Base-by-base conservation (phyloP, 768 basidiomycete species). In the Leccinum rimulosum region DNA sequence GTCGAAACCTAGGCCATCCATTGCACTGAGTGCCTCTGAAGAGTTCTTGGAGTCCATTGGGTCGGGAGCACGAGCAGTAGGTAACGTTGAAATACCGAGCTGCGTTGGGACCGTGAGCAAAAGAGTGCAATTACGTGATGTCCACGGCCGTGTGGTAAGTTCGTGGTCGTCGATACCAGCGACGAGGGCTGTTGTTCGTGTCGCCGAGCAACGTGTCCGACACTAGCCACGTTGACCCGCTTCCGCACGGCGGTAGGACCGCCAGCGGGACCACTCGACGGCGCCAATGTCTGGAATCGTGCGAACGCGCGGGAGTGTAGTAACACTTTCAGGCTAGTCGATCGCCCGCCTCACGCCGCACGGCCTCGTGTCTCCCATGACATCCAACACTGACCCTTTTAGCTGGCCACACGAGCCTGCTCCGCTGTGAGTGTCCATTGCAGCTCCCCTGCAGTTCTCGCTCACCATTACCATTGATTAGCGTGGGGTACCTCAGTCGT, bases 401-500 rank as follows among this genome's bases (percentile, higher is more conserved):
- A 61, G 70, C 53, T 84, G 80, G 82, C 76, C 77, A 22, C 74
- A 77, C 63, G 83, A 85, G 54, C 69, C 81, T 36, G 74, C 76
- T 59, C 81, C 84, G 55, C 83, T 84, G 84, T 86, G 66, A 66
- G 83, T 72, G 31, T 51, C 50, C 1, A 30, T 33, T 68, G 7
- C 53, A 30, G 11, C 27, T 68, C 54, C 43, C 57, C 54, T 69
- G 22, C 27, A 19, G 25, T 50, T 19, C 54, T 57, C 27, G 31
- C 63, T 62, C 56, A 68, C 59, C 38, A 5, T 36, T 15, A 50
- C 56, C 54, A n/a, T 64, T 52, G 53, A 53, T 60, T 55, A 83
- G 82, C 63, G 80, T 81, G 61, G 83, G 83, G 45, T 84, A 86
- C 69, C 80, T 85, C 66, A 85, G 80, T 70, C 81, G 83, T 65